Base-by-base conservation (phyloP, 306 rosid species). In the Castanea sativa region DNA sequence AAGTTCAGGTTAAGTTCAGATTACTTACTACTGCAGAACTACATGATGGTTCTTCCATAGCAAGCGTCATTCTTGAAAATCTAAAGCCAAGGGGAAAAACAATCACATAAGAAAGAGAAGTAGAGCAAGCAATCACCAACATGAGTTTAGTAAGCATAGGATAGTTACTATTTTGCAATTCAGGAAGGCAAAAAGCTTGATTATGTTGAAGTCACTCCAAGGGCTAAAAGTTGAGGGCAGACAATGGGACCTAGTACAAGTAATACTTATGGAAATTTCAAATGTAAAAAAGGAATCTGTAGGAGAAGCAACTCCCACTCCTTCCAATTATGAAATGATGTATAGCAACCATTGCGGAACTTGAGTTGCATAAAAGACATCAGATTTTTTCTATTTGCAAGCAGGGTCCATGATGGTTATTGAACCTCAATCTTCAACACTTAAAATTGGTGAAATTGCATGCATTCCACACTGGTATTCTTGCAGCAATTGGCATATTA, bases 1-100 rank as follows among this genome's bases (percentile, higher is more conserved):
- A 79, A 55, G 79, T 63, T 51, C 52, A 53, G 73, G 41, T 43
- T 29, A 65, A 60, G 85, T 63, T 61, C 68, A 35, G 45, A 64
- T 74, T 58, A 82, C 97, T 91, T 85, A 89, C 98, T 85, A 88
- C 90, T 55, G 81, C 61, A 78, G 74, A 79, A 80, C 72, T 88
- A 73, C 87, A 86, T 41, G 91, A 82, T 25, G 87, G 52, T 73
- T 92, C 92, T 80, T 91, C 98, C 87, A 82, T 88, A 67, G 82
- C n/a, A 72, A 43, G 81, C 80, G 82, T 80, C 97, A 91, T 94
- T 79, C 83, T 84, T 75, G 82, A 83, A 83, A 79, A 83, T 56
- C 76, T 67, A 76, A 69, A 6, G 68, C 81, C 77, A 67, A 61
- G 52, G 77, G 23, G 84, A 74, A 64, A 79, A 65, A 80, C 71